phyloP scores from a whole-genome alignment of 352 stramenopile genomes.

The Phytophthora lateralis region DNA sequence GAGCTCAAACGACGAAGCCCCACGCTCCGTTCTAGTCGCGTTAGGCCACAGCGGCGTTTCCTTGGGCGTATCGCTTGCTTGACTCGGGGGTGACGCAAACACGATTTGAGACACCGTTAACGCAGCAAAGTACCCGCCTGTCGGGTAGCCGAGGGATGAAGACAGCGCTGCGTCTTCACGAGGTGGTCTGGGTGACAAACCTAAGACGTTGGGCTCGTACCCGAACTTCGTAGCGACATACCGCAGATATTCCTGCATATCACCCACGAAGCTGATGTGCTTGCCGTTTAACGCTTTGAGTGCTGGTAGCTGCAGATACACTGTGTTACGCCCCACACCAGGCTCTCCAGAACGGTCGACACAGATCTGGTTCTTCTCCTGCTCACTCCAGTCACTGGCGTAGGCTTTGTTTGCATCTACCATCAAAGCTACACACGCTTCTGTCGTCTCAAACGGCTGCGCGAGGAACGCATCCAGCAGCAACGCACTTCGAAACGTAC shows the following conservation, averaged over 20 bases:
- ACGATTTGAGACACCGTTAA: slow-evolving; percentile 29
- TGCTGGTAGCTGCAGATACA: slow-evolving; percentile 47
- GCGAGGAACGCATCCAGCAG: slow-evolving; percentile 58
- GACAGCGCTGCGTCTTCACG: slow-evolving; percentile 1
- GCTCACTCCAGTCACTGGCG: slow-evolving; percentile 20
- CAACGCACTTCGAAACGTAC: slow-evolving; percentile 37
- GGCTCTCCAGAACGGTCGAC: slow-evolving; percentile 21
- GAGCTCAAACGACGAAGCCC: slow-evolving; percentile 25
- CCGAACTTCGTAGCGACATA: slow-evolving; percentile 62
- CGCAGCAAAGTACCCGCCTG: slow-evolving; percentile 30
- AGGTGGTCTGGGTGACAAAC: slow-evolving; percentile 12
- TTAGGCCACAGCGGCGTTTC: slow-evolving; percentile 29
- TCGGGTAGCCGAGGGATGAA: slow-evolving; percentile 19
- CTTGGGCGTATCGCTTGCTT: slow-evolving; percentile 8
- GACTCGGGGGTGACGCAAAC: slow-evolving; percentile 25
- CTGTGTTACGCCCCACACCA: slow-evolving; percentile 23
- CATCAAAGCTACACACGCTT: slow-evolving; percentile 38
- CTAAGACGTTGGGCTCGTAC: slow-evolving; percentile 50
- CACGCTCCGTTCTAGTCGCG: slow-evolving; percentile 19
- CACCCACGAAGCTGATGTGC: slow-evolving; percentile 28
- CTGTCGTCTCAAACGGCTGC: slow-evolving; percentile 43
- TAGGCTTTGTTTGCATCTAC: slow-evolving; percentile 28
- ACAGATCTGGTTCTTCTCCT: slow-evolving; percentile 32
- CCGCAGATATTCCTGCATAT: slow-evolving; percentile 57
- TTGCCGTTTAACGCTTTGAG: slow-evolving; percentile 35